These are phyloP conservation scores for Mucor saturninus DNA, from an alignment of 371 early-diverging fungal genomes.

Conservation along the genomic window DNA sequence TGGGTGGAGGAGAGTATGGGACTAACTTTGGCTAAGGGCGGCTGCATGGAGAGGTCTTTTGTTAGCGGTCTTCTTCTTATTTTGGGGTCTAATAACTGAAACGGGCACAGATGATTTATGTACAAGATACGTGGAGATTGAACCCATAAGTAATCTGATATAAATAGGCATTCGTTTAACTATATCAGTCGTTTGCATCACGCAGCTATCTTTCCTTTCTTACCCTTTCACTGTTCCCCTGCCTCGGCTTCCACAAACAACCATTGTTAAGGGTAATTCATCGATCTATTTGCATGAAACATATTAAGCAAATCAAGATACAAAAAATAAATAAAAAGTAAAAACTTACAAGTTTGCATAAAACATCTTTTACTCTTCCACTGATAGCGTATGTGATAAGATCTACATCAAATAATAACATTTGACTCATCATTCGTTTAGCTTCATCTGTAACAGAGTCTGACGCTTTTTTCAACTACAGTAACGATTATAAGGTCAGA, in stretches of 20 bases:
- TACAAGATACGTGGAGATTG: conserved; percentile 61
- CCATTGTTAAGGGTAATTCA: conserved; percentile 55
- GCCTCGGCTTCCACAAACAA: conserved; percentile 65
- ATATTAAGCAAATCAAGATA: background rate
- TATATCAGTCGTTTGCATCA: no score
- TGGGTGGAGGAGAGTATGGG: background rate
- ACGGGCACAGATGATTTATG: conserved; percentile 68
- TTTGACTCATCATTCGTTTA: conserved; percentile 35
- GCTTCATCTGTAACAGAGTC: conserved; percentile 38
- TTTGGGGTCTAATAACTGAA: conserved; percentile 58
- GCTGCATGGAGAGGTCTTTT: conserved; percentile 26
- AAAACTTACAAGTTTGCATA: conserved; percentile 38
- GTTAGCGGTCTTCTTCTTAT: conserved; percentile 35
- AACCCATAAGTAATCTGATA: conserved; percentile 53
- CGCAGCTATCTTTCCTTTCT: background rate
- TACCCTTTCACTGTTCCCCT: conserved; percentile 63
- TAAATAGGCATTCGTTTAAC: background rate
- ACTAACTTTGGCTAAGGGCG: conserved; percentile 50
- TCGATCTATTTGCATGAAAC: conserved; percentile 40
- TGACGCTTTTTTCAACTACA: conserved; percentile 36
- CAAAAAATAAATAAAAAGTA: background rate
- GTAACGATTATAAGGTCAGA: conserved; percentile 1
- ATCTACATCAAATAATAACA: conserved; percentile 55
- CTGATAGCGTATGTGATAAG: conserved; percentile 51
- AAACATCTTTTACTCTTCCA: conserved; percentile 58